Base-by-base conservation (phyloP, 192 early-diverging fungal species). In the Cetraspora pellucida region DNA sequence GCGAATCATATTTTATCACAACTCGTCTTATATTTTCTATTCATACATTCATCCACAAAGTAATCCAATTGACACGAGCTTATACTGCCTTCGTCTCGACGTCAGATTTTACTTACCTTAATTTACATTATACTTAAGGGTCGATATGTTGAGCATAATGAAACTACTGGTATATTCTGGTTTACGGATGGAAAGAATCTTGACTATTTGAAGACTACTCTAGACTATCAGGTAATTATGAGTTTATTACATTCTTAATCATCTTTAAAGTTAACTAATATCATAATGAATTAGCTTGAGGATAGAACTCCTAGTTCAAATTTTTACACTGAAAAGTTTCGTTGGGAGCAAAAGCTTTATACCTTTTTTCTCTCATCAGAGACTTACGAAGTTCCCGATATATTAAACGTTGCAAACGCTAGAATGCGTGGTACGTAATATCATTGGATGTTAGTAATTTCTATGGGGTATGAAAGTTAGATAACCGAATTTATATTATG, bases 121-220 rank as follows among this genome's bases (percentile, higher is more conserved):
- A 10, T 37, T 65, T n/a, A 17, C 31, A 47, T 11, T 67, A n/a
- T 47, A 47, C 10, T 46, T 46, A 17, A 68, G 66, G 66, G 66
- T 14, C 44, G 31, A 13, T 68, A 68, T 27, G 44, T 68, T 14
- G 66, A 68, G 25, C 66, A 68, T 25, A 68, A 68, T 28, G 66
- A 68, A 43, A 68, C 66, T 21, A 46, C 66, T 5, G 21, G 45
- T 23, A 68, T 68, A 68, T 68, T 68, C 46, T 68, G 66, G 66
- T 68, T 68, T 47, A 68, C 66, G 14, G 66, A 68, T 68, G 66
- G 66, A 21, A 68, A 68, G 5, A 68, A 68, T 68, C 23, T 68
- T 8, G 13, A 47, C 46, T 68, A n/a, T 27, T 68, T 68, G 13
- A 46, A 46, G 10, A 47, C 27, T 25, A n/a, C n/a, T 27, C 66